phyloP scores from a whole-genome alignment of 306 rosid species.

The Glycine latifolia region DNA sequence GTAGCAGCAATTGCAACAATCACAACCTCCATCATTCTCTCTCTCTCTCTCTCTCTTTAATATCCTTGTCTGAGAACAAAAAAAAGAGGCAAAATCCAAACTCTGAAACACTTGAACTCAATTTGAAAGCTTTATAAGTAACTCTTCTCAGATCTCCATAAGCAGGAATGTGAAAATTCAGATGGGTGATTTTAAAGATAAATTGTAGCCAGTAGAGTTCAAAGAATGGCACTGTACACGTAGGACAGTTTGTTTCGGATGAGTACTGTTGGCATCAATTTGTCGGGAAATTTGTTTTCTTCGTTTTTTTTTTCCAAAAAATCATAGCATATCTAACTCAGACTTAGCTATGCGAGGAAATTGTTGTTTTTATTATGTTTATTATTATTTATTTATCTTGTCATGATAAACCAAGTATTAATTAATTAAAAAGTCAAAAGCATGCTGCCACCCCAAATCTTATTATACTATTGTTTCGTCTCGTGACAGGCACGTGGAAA shows the following conservation, averaged over 20 bases:
- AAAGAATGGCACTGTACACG: not conserved
- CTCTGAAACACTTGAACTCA: constrained; percentile 14
- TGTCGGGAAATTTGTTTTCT: not conserved
- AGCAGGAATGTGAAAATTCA: not conserved
- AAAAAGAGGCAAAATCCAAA: not conserved
- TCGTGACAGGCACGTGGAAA: constrained; percentile 24
- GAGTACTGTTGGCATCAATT: not conserved
- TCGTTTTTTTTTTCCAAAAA: not conserved
- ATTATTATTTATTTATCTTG: not conserved
- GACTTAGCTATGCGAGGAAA: constrained; percentile 41
- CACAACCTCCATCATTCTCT: constrained; percentile 77
- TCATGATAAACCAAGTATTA: not conserved
- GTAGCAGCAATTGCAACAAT: constrained; percentile 89
- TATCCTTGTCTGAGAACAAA: not conserved
- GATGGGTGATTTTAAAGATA: not conserved
- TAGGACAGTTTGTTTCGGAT: not conserved
- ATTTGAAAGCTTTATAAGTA: constrained; percentile 6
- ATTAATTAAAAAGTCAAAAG: constrained; percentile 40
- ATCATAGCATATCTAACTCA: not conserved
- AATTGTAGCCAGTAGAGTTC: too few relatives aligned
- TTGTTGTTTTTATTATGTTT: not conserved
- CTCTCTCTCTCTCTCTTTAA: not conserved
- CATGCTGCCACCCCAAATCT: not conserved
- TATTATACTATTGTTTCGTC: not conserved
- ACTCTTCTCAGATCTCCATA: constrained; percentile 21